Evolutionary conservation across 192 early-diverging fungal genomes (phyloP).

Genomic region (Coemansia sp.): DNA sequence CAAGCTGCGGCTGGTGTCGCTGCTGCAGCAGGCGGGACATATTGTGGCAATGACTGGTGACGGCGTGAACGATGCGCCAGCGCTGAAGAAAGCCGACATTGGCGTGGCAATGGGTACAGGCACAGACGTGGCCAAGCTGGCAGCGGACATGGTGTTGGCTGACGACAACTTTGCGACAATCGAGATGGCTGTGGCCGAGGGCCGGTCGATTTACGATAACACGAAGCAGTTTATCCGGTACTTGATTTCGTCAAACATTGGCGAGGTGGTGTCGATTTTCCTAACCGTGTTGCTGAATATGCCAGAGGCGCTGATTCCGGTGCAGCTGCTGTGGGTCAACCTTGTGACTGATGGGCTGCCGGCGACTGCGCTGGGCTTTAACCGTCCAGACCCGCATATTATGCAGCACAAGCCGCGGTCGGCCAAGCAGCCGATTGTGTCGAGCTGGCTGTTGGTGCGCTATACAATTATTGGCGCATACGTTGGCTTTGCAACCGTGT

Average conservation of each 20-base stretch:
- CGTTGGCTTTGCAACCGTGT: constrained; percentile 90
- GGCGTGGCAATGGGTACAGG: constrained; percentile 99
- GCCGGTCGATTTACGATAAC: constrained; percentile 97
- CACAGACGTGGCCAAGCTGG: constrained; percentile 97
- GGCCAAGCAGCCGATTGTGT: constrained; percentile 84
- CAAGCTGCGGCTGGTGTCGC: constrained; percentile 91
- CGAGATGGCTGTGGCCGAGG: constrained; percentile 95
- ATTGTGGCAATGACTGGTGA: constrained; percentile 82
- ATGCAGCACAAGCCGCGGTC: constrained; percentile 90
- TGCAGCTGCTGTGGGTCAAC: constrained; percentile 99
- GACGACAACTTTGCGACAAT: constrained; percentile 99
- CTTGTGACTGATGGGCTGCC: constrained; percentile 97
- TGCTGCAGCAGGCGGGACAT: constrained; percentile 74
- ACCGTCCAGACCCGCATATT: constrained; percentile 94
- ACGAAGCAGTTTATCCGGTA: constrained; percentile 99
- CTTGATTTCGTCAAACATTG: constrained; percentile 97
- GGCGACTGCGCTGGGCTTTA: constrained; percentile 97
- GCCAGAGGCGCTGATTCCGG: constrained; percentile 96
- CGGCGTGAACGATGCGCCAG: constrained; percentile 98
- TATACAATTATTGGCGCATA: constrained; percentile 91
- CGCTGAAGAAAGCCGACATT: constrained; percentile 97
- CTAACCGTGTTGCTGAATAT: constrained; percentile 94
- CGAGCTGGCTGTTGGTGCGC: constrained; percentile 91
- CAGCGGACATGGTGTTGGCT: constrained; percentile 96
- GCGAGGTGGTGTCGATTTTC: constrained; percentile 97